These are phyloP conservation scores for Phytophthora sojae DNA, from an alignment of 352 stramenopile genomes.

Conservation along the genomic window DNA sequence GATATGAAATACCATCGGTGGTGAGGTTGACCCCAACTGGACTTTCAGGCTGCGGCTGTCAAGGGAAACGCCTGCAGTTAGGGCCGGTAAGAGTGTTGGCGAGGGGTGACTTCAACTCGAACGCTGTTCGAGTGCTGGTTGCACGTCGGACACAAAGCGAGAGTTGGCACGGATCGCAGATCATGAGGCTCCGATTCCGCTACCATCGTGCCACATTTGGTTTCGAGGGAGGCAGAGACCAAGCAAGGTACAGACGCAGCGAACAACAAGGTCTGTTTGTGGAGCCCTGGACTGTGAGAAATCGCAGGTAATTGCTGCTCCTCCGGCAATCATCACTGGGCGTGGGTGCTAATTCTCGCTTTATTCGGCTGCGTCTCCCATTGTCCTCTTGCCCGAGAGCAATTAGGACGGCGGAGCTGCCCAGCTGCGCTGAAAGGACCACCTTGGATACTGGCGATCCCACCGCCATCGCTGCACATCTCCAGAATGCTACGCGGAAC, in stretches of 20 bases:
- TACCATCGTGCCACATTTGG: background rate
- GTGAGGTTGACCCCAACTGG: slow-evolving; percentile 5
- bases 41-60: background rate
- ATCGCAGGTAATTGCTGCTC: background rate
- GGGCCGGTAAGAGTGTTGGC: background rate
- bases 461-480: slow-evolving; percentile 8
- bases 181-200: background rate
- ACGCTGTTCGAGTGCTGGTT: slow-evolving; percentile 4
- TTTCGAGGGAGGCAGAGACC: background rate
- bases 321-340: background rate
- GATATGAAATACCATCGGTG: slow-evolving; percentile 16
- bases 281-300: background rate
- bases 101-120: slow-evolving; percentile 1
- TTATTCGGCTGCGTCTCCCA: background rate
- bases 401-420: background rate
- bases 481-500: background rate
- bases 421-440: slow-evolving; percentile 8
- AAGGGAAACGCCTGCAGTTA: background rate
- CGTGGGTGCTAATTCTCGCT: background rate
- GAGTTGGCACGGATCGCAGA: background rate
- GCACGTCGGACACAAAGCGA: background rate
- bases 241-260: background rate
- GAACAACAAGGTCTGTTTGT: background rate
- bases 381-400: background rate
- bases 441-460: slow-evolving; percentile 1